Evolutionary conservation across 2,329 filamentous ascomycete genomes (phyloP).

Genomic region (Myrmaecium sp.): DNA sequence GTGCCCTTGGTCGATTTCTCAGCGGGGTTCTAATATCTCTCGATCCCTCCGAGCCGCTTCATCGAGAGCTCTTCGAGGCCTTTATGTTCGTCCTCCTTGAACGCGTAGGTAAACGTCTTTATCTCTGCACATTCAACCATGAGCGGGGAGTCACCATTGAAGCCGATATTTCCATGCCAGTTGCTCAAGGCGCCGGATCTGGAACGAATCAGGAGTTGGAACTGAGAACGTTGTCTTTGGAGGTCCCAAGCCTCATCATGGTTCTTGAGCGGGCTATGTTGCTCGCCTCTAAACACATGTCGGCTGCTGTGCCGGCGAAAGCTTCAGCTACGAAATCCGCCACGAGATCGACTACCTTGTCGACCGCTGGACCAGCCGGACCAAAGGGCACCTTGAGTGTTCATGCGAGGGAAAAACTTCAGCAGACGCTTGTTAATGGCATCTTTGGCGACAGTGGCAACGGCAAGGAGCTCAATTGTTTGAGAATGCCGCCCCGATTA

Average conservation of each 20-base stretch:
- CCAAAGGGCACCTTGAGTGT: slow-evolving; percentile 17
- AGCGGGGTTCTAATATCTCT: slow-evolving; percentile 18
- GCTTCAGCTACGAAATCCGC: slow-evolving; percentile 3
- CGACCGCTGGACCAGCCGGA: slow-evolving; percentile 9
- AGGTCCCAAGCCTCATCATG: slow-evolving; percentile 24
- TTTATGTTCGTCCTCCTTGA: slow-evolving; percentile 24
- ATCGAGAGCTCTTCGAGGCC: slow-evolving; percentile 27
- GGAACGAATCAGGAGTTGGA: slow-evolving; percentile 8
- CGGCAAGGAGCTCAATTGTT: slow-evolving; percentile 24
- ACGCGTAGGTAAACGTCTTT: slow-evolving; percentile 21
- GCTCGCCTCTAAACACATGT: slow-evolving; percentile 20
- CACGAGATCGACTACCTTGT: slow-evolving; percentile 11
- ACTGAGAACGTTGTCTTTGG: slow-evolving; percentile 11
- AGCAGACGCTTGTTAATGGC: slow-evolving; percentile 26
- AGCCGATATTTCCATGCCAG: slow-evolving; percentile 12
- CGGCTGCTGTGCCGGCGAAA: slow-evolving; percentile 4
- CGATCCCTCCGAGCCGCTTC: slow-evolving; percentile 16
- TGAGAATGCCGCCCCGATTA: slow-evolving; percentile 19
- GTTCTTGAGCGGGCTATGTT: slow-evolving; percentile 24
- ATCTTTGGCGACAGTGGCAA: slow-evolving; percentile 21
- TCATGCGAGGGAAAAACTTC: slow-evolving; percentile 25
- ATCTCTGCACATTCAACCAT: slow-evolving; percentile 21
- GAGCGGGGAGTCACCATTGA: slow-evolving; percentile 12
- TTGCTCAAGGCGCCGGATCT: slow-evolving; percentile 4
- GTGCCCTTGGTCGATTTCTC: slow-evolving; percentile 18